Evolutionary conservation across 768 basidiomycete species (phyloP).

Genomic region (Mycena vitilis): DNA sequence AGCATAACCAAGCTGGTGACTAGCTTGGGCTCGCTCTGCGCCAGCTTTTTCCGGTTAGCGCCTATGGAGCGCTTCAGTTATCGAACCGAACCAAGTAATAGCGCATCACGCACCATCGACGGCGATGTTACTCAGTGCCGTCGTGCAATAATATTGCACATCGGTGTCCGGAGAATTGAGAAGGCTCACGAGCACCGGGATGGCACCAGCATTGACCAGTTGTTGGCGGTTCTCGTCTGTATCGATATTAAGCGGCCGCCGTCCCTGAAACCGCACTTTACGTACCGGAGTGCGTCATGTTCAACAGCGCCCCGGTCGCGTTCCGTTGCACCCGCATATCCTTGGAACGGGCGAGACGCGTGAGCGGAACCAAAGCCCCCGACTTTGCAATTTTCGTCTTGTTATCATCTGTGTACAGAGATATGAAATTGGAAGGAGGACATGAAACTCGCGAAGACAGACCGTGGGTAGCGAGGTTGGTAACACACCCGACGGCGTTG

Average conservation of each 20-base stretch:
- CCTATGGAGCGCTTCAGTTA: constrained; percentile 54
- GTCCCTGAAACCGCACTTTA: constrained; percentile 11
- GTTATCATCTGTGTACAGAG: constrained; percentile 83
- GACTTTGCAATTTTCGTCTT: constrained; percentile 99
- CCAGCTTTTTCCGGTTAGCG: constrained; percentile 92
- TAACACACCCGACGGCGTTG: constrained; percentile 99
- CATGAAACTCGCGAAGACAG: constrained; percentile 40
- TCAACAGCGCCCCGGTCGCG: constrained; percentile 96
- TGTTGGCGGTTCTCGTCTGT: constrained; percentile 98
- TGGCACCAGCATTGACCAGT: constrained; percentile 97
- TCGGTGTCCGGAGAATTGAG: constrained; percentile 98
- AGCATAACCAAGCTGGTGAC: constrained; percentile 93
- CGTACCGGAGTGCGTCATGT: constrained; percentile 99
- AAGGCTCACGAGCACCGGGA: constrained; percentile 94
- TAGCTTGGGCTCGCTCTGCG: constrained; percentile 92
- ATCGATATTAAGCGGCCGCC: constrained; percentile 1
- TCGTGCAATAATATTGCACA: constrained; percentile 99
- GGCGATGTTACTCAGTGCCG: constrained; percentile 97
- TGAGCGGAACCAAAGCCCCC: constrained; percentile 97
- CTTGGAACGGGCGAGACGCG: constrained; percentile 94
- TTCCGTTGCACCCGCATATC: constrained; percentile 99
- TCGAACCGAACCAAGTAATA: not conserved
- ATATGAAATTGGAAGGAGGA: constrained; percentile 27
- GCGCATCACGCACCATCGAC: constrained; percentile 77
- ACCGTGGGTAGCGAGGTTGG: constrained; percentile 99